Evolutionary conservation across 2,329 filamentous ascomycete genomes (phyloP).

Genomic region (Clonostachys solani): DNA sequence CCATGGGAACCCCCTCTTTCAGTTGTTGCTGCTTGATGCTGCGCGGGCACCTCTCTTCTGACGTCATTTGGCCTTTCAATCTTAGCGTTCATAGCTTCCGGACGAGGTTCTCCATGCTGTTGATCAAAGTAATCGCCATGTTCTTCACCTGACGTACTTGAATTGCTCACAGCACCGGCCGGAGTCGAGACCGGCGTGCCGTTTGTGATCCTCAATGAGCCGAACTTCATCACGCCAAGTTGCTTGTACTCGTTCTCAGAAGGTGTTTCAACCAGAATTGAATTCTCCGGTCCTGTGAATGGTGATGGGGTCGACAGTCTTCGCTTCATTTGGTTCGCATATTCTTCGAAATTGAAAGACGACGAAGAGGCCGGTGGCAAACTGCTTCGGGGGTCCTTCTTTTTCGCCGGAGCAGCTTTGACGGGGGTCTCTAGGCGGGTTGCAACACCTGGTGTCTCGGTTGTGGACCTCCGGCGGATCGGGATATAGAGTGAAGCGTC

Average conservation of each 20-base stretch:
- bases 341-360: not conserved
- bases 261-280: conserved; percentile 26
- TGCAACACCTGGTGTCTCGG: conserved; percentile 44
- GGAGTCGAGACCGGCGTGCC: conserved; percentile 47
- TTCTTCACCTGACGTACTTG: too few species aligned
- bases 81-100: too few species aligned
- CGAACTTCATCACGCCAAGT: conserved; percentile 58
- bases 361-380: conserved; percentile 12
- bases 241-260: conserved; percentile 54
- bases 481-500: conserved; percentile 43
- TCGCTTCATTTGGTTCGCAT: too few species aligned
- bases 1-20: too few species aligned
- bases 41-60: too few species aligned
- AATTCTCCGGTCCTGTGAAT: not conserved
- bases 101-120: too few species aligned
- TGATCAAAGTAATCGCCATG: too few species aligned
- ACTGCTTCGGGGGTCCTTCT: conserved; percentile 29
- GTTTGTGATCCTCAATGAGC: conserved; percentile 59
- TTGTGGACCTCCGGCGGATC: conserved; percentile 40
- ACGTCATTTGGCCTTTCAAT: too few species aligned
- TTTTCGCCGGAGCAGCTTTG: conserved; percentile 11
- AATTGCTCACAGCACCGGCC: conserved; percentile 6
- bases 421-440: conserved; percentile 28
- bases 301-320: too few species aligned
- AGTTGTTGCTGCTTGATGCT: too few species aligned